Evolutionary conservation across 2,329 filamentous ascomycete species (phyloP), one percentile per base, ranked within the genome.

Genomic region (Exophiala spinifera): DNA sequence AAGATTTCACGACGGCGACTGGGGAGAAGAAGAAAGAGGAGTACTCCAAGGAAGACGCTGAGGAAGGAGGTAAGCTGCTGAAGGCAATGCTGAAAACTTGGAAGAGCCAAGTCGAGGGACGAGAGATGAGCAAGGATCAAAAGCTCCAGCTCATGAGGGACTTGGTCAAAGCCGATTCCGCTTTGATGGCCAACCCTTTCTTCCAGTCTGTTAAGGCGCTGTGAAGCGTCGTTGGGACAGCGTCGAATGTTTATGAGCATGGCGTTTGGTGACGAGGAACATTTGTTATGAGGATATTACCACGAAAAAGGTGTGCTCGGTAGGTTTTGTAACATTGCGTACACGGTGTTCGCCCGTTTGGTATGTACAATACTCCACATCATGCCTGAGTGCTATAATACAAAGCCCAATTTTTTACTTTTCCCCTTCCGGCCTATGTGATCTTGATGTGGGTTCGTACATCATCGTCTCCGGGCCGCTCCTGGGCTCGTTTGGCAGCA

Each of bases 1-100:
- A 99, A 70, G 94, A 99, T 70, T 99, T 99, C 65, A 91, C 91
- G 73, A 84, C 89, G 64, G 85, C 88, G 58, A 78, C 72, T 17
- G 68, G 79, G 42, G 58, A 56, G n/a, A 31, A 50, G 25, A 59
- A 58, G 5, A 76, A 78, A 6, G 71, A 80, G 40, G 74, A 82
- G 62, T 90, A 89, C 68, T 87, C 81, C 61, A 91, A 90, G 65
- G 82, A 91, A 60, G 91, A 99, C 63, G 88, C 97, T 0, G 91
- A 96, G 64, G 84, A 92, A 69, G 94, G 94, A 6, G 96, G 88
- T 68, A 81, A 81, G 20, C 75, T 95, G 72, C 77, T 99, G 46
- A 97, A 97, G 74, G 82, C 86, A 44, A 79, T 96, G 67, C 74
- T 99, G 55, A 74, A 87, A 37, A 81, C 84, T 69, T 99, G 94